Evolutionary conservation across 2,329 filamentous ascomycete species (phyloP), one percentile per base, ranked within the genome.

Genomic region (Nothopassalora personata): DNA sequence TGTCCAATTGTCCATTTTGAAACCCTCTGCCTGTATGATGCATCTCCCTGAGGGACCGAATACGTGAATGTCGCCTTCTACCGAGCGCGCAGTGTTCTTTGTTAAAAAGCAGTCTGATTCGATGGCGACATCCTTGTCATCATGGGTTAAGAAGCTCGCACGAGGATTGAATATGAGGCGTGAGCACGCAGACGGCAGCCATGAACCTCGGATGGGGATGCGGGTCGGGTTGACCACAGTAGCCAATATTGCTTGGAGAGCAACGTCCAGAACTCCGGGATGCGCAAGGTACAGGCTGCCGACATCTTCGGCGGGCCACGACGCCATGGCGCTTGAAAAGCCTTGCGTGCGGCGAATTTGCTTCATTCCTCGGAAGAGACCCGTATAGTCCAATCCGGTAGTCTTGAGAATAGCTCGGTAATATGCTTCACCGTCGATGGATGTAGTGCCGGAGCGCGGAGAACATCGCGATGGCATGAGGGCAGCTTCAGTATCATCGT

Each of bases 231-330:
- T 69, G 19, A 62, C 64, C 48, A 65, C 64, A 1, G 74, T 73
- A 2, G 68, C 62, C 19, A 73, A 48, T 18, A 70, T 59, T 0
- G 67, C 61, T 52, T 75, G 73, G 13, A 75, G 62, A 1, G 69
- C 68, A 15, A 63, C 66, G 48, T 75, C 73, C 1, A 74, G 59
- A 11, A 60, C 46, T 0, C 62, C 66, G 1, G 73, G 73, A 54
- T 75, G 71, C 7, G 72, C 50, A 3, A 65, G 33, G 54, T 62
- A 62, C 15, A 31, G 49, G 33, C 49, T 53, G 5, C 59, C 62
- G 18, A 64, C 59, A 13, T 62, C 62, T 54, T 64, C 60, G 49
- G 53, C 57, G 34, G 57, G 47, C 62, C 62, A 64, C 9, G 62
- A 61, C 18, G 62, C 62, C 3, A 50, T 8, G 31, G 62, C 54